Percentiles rank a stretch among this genome's conserved stretches.
phyloP scores from a whole-genome alignment of 305 asterid genomes.

The Fraxinus albicans region DNA sequence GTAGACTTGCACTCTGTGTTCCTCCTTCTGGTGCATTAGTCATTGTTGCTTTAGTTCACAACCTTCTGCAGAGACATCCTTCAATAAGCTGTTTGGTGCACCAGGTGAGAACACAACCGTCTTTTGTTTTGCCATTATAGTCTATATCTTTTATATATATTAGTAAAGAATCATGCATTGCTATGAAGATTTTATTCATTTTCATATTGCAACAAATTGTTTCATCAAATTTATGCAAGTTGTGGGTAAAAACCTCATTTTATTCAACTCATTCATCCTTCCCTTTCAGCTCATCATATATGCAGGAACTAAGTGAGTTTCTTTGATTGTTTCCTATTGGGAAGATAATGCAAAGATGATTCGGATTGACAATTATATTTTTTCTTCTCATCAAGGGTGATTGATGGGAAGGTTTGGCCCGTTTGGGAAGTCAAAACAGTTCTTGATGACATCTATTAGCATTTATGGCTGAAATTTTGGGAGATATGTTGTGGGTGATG shows the following conservation, averaged over 20 bases:
- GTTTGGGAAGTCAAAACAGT: not conserved
- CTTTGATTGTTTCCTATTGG: not conserved
- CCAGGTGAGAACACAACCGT: constrained; percentile 43
- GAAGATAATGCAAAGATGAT: not conserved
- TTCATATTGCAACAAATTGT: not conserved
- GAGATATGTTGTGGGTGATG: not conserved
- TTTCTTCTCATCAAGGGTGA: not conserved
- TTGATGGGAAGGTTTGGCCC: not conserved
- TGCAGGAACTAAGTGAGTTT: not conserved
- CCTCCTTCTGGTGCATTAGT: constrained; percentile 88
- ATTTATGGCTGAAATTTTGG: not conserved
- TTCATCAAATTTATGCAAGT: not conserved
- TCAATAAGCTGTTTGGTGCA: constrained; percentile 88
- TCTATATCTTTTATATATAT: not conserved
- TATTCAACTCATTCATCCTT: not conserved
- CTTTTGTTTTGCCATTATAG: not conserved
- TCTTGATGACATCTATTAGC: not conserved
- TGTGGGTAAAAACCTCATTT: not conserved
- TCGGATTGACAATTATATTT: not conserved
- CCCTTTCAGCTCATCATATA: not conserved
- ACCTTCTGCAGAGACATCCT: constrained; percentile 89
- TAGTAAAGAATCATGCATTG: not conserved
- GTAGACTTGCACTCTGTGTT: constrained; percentile 71
- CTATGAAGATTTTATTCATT: not conserved
- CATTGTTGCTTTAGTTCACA: constrained; percentile 76